Percentiles rank a stretch among this genome's conserved stretches.
These are phyloP conservation scores for Ballota nigra DNA, from an alignment of 257 asterid genomes.

Conservation along the genomic window DNA sequence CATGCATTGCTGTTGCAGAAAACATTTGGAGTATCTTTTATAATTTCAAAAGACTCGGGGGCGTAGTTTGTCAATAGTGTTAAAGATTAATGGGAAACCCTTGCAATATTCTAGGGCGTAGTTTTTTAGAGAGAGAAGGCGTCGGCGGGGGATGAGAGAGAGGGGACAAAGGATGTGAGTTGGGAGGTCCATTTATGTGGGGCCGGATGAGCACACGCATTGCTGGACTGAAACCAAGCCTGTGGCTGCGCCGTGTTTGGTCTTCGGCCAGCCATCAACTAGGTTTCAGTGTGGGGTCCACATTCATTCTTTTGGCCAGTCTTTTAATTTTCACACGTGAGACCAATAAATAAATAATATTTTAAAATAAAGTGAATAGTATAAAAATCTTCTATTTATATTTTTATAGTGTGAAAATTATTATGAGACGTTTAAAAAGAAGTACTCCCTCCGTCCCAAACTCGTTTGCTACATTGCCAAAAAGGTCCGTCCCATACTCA, in stretches of 20 bases:
- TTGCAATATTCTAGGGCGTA: not conserved
- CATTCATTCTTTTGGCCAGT: not conserved
- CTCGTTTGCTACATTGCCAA: too few relatives aligned
- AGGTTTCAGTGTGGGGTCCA: conserved; percentile 1
- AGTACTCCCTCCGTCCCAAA: too few relatives aligned
- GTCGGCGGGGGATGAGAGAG: conserved; percentile 11
- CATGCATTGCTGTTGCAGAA: too few relatives aligned
- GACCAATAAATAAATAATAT: too few relatives aligned
- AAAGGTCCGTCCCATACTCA: too few relatives aligned
- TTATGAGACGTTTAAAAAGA: too few relatives aligned
- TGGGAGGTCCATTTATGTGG: conserved; percentile 16
- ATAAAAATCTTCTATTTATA: too few relatives aligned
- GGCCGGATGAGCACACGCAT: not conserved
- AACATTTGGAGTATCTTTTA: not conserved
- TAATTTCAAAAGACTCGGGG: not conserved
- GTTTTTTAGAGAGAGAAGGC: not conserved
- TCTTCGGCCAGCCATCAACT: not conserved
- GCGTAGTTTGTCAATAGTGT: not conserved
- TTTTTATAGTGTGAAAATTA: too few relatives aligned
- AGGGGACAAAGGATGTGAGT: conserved; percentile 29
- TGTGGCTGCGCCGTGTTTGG: conserved; percentile 10
- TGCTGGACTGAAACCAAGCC: not conserved
- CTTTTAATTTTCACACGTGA: too few relatives aligned
- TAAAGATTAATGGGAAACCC: not conserved
- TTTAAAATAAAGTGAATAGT: too few relatives aligned